These are phyloP conservation scores for Conringia planisiliqua DNA, from an alignment of 345 rosid species.

Conservation along the genomic window DNA sequence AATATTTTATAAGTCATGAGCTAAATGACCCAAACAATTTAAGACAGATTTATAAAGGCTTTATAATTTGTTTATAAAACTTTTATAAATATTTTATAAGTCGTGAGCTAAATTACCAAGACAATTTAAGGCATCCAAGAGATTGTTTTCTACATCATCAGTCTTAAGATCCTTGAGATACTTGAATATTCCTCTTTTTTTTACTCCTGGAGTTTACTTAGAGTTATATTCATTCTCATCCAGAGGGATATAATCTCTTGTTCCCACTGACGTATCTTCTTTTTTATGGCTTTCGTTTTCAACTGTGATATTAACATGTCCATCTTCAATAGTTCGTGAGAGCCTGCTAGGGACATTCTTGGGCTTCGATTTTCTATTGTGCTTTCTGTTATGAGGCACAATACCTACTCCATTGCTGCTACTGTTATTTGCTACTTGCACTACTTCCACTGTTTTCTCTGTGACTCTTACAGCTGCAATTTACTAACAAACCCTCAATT, in stretches of 20 bases:
- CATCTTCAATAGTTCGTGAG: slow-evolving; percentile 38
- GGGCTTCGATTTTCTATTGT: slow-evolving; percentile 45
- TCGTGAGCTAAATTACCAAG: too few relatives aligned
- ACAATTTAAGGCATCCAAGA: too few relatives aligned
- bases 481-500: too few relatives aligned
- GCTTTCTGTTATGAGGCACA: slow-evolving; percentile 53
- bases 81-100: too few relatives aligned
- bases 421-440: slow-evolving; percentile 80
- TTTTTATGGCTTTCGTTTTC: slow-evolving; percentile 28
- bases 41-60: too few relatives aligned
- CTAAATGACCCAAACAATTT: too few relatives aligned
- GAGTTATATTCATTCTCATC: slow-evolving; percentile 30
- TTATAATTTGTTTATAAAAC: too few relatives aligned
- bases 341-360: slow-evolving; percentile 33
- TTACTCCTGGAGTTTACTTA: slow-evolving; percentile 33
- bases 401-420: slow-evolving; percentile 43
- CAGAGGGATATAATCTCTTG: slow-evolving; percentile 23
- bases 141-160: too few relatives aligned
- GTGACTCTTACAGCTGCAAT: slow-evolving; percentile 91
- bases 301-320: slow-evolving; percentile 21
- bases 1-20: too few relatives aligned
- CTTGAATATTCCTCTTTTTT: slow-evolving; percentile 81
- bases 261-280: slow-evolving; percentile 20
- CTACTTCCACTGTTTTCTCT: slow-evolving; percentile 92
- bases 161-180: slow-evolving; percentile 41